phyloP scores from a whole-genome alignment of 2,329 filamentous ascomycete species.

The Parasarocladium wereldwijsianum region DNA sequence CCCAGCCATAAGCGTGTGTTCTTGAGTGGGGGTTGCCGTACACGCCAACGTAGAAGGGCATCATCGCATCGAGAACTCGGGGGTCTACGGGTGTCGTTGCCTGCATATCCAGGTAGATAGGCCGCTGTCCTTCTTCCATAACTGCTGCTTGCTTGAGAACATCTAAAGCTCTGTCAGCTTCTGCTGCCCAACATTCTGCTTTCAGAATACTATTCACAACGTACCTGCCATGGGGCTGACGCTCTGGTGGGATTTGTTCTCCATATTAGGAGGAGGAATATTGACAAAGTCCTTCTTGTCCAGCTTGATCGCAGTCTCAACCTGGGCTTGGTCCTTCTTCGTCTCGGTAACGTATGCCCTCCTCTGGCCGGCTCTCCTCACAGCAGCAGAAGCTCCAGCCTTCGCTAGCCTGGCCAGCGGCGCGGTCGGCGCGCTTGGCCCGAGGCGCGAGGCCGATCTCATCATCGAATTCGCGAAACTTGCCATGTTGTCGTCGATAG shows the following conservation, averaged over 20 bases:
- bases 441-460: slow-evolving; percentile 57
- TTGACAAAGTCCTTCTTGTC: slow-evolving; percentile 72
- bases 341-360: slow-evolving; percentile 76
- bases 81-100: slow-evolving; percentile 92
- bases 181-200: not conserved
- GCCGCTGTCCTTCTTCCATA: slow-evolving; percentile 82
- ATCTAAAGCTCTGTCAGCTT: slow-evolving; percentile 26
- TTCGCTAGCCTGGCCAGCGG: slow-evolving; percentile 15
- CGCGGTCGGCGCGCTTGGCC: slow-evolving; percentile 22
- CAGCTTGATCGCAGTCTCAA: slow-evolving; percentile 74
- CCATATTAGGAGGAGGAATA: slow-evolving; percentile 21
- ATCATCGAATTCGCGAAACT: slow-evolving; percentile 52
- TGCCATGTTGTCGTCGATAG: slow-evolving; percentile 34
- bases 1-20: slow-evolving; percentile 97
- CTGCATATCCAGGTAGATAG: slow-evolving; percentile 98
- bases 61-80: slow-evolving; percentile 88
- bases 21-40: slow-evolving; percentile 96
- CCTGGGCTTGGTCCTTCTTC: slow-evolving; percentile 64
- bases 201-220: slow-evolving; percentile 6
- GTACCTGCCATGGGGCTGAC: slow-evolving; percentile 62
- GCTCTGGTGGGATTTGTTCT: slow-evolving; percentile 30
- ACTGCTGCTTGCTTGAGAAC: slow-evolving; percentile 84
- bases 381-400: slow-evolving; percentile 15
- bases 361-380: slow-evolving; percentile 16
- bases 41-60: slow-evolving; percentile 82